phyloP scores from a whole-genome alignment of 2,329 filamentous ascomycete species.

The Alternaria novae-zelandiae region DNA sequence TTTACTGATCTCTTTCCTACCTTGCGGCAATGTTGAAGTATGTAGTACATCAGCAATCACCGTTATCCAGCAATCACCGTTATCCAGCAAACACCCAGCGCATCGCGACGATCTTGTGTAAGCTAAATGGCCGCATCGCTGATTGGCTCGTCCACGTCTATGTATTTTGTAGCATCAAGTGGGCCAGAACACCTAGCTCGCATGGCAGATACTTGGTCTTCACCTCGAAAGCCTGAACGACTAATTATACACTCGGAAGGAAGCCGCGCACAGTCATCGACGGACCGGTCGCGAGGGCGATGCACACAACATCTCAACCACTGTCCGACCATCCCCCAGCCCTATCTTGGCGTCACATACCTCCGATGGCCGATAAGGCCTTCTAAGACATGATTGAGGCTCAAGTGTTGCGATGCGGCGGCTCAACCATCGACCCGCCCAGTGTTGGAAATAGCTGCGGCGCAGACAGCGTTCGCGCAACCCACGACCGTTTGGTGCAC shows the following conservation, averaged over 20 bases:
- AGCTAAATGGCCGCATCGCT: neutral
- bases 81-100: neutral
- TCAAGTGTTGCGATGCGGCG: neutral
- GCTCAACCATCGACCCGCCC: neutral
- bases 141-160: conserved; percentile 1
- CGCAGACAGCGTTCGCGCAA: neutral
- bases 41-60: neutral
- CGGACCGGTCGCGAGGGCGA: neutral
- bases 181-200: neutral
- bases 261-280: neutral
- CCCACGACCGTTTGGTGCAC: neutral
- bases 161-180: too few species aligned
- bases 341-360: neutral
- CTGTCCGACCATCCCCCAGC: neutral
- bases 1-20: neutral
- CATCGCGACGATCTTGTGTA: neutral
- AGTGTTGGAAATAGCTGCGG: conserved; percentile 1
- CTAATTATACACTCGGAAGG: neutral
- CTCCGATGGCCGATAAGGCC: neutral
- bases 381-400: conserved; percentile 2
- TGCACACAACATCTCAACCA: neutral
- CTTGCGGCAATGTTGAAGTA: neutral
- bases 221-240: neutral
- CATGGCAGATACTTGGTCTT: neutral
- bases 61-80: neutral